Conservation (phyloP, 2,329 filamentous ascomycete genomes). For the Apiospora koreana region DNA sequence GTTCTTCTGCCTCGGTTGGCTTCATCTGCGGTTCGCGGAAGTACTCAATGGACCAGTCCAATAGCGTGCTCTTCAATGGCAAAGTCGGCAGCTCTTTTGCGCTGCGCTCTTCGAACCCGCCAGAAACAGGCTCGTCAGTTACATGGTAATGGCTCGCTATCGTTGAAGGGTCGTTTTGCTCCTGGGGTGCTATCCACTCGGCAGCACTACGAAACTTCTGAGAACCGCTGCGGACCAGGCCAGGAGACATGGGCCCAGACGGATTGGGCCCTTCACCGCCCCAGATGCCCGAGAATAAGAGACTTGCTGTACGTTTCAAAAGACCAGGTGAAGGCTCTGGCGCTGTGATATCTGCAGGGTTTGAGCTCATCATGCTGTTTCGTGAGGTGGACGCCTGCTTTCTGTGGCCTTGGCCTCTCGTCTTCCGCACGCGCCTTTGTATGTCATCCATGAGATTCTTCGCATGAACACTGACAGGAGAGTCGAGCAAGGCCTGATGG, state of each 20-base stretch:
- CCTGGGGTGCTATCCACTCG: slow-evolving; percentile 59
- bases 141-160: slow-evolving; percentile 72
- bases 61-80: slow-evolving; percentile 79
- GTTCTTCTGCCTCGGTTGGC: slow-evolving; percentile 91
- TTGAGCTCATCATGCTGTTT: slow-evolving; percentile 41
- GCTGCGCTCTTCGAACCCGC: slow-evolving; percentile 68
- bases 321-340: slow-evolving; percentile 58
- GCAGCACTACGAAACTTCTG: slow-evolving; percentile 42
- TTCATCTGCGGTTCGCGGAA: slow-evolving; percentile 99
- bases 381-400: slow-evolving; percentile 45
- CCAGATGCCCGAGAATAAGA: slow-evolving; percentile 58
- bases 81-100: slow-evolving; percentile 61
- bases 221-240: slow-evolving; percentile 38
- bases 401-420: slow-evolving; percentile 45
- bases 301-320: slow-evolving; percentile 64
- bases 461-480: slow-evolving; percentile 70
- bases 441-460: slow-evolving; percentile 77
- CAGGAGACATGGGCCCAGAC: slow-evolving; percentile 32
- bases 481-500: slow-evolving; percentile 75
- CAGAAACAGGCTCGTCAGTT: slow-evolving; percentile 77
- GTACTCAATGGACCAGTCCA: slow-evolving; percentile 96
- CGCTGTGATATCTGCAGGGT: slow-evolving; percentile 34
- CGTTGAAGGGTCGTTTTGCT: slow-evolving; percentile 70
- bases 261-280: slow-evolving; percentile 45
- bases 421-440: slow-evolving; percentile 49